These are phyloP conservation scores for Suillus alpinus DNA, from an alignment of 768 basidiomycete species.

Conservation along the genomic window DNA sequence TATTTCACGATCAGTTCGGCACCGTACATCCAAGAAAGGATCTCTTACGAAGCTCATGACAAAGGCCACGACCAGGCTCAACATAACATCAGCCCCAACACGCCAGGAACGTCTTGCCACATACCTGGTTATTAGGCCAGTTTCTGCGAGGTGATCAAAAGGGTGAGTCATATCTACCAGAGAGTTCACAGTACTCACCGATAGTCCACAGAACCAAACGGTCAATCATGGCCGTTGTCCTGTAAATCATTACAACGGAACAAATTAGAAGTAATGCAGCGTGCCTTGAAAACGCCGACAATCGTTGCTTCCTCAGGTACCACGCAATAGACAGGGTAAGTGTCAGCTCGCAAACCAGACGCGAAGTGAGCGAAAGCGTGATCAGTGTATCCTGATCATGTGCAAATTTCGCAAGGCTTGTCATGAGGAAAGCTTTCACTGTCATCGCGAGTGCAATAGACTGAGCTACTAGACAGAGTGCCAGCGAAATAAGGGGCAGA, in stretches of 20 bases:
- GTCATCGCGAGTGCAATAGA: background rate
- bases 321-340: background rate
- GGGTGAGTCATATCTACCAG: background rate
- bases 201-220: constrained; percentile 4
- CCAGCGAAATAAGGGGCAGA: constrained; percentile 1
- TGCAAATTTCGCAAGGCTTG: background rate
- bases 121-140: constrained; percentile 2
- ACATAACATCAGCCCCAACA: background rate
- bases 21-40: background rate
- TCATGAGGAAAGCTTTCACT: background rate
- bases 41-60: background rate
- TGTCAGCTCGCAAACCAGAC: background rate
- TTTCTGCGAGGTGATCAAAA: background rate
- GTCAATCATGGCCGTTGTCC: background rate
- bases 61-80: background rate
- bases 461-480: background rate
- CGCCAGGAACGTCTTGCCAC: background rate
- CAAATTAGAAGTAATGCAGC: background rate
- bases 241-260: background rate
- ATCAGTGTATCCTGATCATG: background rate
- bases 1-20: background rate
- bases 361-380: background rate
- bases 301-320: constrained; percentile 1
- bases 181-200: background rate
- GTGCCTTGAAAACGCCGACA: background rate